Base-by-base conservation (phyloP, 83 land plant species). In the Thuja plicata region DNA sequence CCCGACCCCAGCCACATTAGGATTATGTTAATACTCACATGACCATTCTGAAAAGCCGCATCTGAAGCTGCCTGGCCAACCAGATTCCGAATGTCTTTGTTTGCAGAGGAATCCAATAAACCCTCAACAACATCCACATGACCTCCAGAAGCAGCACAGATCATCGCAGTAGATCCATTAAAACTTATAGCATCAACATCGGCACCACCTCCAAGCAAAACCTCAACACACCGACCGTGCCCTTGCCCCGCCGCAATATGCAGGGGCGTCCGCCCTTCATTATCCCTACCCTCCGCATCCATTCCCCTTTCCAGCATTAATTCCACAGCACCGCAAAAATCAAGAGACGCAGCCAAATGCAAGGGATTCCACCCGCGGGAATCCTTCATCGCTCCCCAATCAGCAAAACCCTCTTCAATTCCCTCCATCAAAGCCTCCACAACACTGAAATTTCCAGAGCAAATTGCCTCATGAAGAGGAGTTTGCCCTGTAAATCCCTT, bases 101-200 rank as follows among this genome's bases (percentile, higher is more conserved):
- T 90, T 34, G 94, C 95, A 15, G 92, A 96, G 81, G 46, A 85
- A 45, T 94, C 94, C 15, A 94, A 17, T 70, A 93, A 85, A 73
- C 88, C 70, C 87, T 91, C 92, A 66, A 92, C 94, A 87, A 90
- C 88, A 84, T 89, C 87, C 3, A 86, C 55, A 76, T 91, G 89
- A 1, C 97, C 95, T 19, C 90, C 89, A 21, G 91, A 89, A 13
- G 93, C 93, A n/a, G 97, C 97, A n/a, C 87, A 76, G 54, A 88
- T 87, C 91, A 96, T 34, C 2, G 96, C 94, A 30, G 95, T 93
- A 35, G 92, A 74, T 8, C 96, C 97, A 71, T 95, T 92, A 16
- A 34, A 52, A 41, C 94, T 87, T 45, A 35, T 85, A 17, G 93
- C 93, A 70, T 93, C 88, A 89, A 89, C 89, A 13, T 92, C 90